Percentiles rank a stretch among this genome's conserved stretches.
These are phyloP conservation scores for Clonostachys sp. DNA, from an alignment of 2,329 filamentous ascomycete genomes.

Conservation along the genomic window DNA sequence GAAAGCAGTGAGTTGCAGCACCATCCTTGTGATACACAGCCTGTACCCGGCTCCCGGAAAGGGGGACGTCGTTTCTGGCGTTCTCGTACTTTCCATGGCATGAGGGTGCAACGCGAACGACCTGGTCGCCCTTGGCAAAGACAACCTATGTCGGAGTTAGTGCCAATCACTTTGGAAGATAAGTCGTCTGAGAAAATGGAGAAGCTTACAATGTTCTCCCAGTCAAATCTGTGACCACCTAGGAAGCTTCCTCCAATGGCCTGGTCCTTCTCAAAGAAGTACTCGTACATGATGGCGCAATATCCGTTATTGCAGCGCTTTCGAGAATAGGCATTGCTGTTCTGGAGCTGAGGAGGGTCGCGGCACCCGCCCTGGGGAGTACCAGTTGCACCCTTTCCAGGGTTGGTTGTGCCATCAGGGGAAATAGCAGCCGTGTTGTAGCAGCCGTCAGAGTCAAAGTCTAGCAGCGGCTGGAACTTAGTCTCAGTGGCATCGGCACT, in stretches of 20 bases:
- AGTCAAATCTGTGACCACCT: slow-evolving; percentile 33
- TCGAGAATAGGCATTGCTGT: slow-evolving; percentile 22
- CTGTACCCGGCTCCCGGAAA: slow-evolving; percentile 10
- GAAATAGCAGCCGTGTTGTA: slow-evolving; percentile 42
- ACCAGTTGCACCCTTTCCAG: slow-evolving; percentile 14
- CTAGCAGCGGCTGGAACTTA: slow-evolving; percentile 27
- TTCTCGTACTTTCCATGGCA: slow-evolving; percentile 15
- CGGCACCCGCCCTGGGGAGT: slow-evolving; percentile 20
- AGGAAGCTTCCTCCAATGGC: slow-evolving; percentile 19
- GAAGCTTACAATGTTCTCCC: slow-evolving; percentile 23
- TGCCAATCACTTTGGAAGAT: too few relatives aligned
- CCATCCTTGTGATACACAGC: slow-evolving; percentile 23
- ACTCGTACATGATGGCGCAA: slow-evolving; percentile 24
- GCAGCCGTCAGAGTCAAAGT: slow-evolving; percentile 33
- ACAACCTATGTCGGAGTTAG: slow-evolving; percentile 12
- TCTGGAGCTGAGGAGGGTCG: slow-evolving; percentile 18
- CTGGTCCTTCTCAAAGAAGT: slow-evolving; percentile 40
- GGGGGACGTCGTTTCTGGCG: slow-evolving; percentile 12
- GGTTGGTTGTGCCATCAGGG: slow-evolving; percentile 21
- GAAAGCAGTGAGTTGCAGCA: slow-evolving; percentile 18
- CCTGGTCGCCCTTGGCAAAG: slow-evolving; percentile 14
- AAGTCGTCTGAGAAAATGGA: too few relatives aligned
- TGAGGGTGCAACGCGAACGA: slow-evolving; percentile 19
- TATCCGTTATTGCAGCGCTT: slow-evolving; percentile 23
- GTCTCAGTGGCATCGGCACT: slow-evolving; percentile 23